Evolutionary conservation across 2,329 filamentous ascomycete species (phyloP).

Genomic region (Neofusicoccum cordaticola): DNA sequence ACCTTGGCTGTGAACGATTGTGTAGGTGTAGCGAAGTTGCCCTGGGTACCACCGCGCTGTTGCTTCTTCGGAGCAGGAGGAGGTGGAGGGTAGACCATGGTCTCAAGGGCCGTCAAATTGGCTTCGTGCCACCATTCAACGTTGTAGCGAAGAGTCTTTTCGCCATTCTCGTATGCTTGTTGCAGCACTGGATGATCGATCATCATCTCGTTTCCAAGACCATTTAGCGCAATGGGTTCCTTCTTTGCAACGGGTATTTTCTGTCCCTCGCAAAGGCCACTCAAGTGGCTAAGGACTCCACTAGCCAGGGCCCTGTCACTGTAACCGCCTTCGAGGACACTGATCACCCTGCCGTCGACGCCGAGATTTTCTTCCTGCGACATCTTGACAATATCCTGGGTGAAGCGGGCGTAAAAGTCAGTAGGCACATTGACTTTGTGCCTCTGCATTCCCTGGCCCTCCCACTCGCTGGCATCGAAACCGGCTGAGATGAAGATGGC

Average conservation of each 20-base stretch:
- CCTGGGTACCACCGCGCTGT: constrained; percentile 54
- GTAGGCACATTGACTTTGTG: constrained; percentile 96
- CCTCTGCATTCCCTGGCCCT: constrained; percentile 87
- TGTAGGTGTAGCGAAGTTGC: constrained; percentile 83
- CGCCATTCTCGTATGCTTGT: constrained; percentile 21
- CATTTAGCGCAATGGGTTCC: constrained; percentile 26
- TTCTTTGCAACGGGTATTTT: neutral
- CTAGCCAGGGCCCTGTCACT: constrained; percentile 87
- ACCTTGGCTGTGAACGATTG: constrained; percentile 83
- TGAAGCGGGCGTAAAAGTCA: constrained; percentile 90
- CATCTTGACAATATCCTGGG: constrained; percentile 77
- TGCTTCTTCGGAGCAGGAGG: constrained; percentile 58
- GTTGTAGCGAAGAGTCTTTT: constrained; percentile 36
- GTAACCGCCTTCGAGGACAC: constrained; percentile 93
- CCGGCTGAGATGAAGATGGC: constrained; percentile 94
- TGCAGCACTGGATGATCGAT: neutral
- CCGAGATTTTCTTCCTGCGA: constrained; percentile 74
- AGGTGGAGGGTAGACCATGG: constrained; percentile 31
- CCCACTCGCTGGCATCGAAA: constrained; percentile 96
- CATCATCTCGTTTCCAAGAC: constrained; percentile 59
- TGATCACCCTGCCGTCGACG: constrained; percentile 82
- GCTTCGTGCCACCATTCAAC: constrained; percentile 45
- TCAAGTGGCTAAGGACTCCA: constrained; percentile 85
- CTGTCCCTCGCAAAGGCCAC: constrained; percentile 67
- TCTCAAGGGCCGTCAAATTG: constrained; percentile 32